Evolutionary conservation across 1,284 basidiomycete genomes (phyloP), one percentile per base, ranked within the genome.

Genomic region (Microbotryum violaceum): DNA sequence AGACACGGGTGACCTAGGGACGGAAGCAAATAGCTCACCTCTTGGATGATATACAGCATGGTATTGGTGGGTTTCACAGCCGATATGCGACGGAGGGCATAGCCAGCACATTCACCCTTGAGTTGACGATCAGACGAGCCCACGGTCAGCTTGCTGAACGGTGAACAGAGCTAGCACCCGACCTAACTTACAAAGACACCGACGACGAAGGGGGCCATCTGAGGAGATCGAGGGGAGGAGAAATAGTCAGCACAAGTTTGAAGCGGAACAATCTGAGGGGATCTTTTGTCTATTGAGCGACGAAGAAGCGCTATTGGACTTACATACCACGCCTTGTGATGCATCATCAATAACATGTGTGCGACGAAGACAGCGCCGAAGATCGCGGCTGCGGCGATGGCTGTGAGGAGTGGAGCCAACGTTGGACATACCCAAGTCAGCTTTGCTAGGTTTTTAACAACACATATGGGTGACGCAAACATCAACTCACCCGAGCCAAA

Each of bases 201-300:
- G 50, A 64, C 54, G 20, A 49, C 21, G 46, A 67, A 67, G 4
- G 66, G 66, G 23, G 58, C 57, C 60, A 64, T 64, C 61, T 66
- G 57, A 10, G 4, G 37, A 18, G 16, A 25, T 16, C 10, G 42
- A 10, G 10, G 8, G 31, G n/a, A 16, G 6, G 51, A 37, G 29
- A 33, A 21, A 6, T 3, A 20, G 16, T 52, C 33, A 52, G 37
- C 27, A 31, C 20, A 44, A 33, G 23, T n/a, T 42, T 25, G 18
- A 21, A 14, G 6, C 44, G 20, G 6, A 14, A 33, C n/a, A 12
- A 21, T n/a, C 5, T 10, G 4, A 12, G 21, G 8, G 25, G 20
- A 14, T 6, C 21, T 42, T 20, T 45, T 53, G 9, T 16, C 9
- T 52, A 18, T 18, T 21, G 27, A 6, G 27, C 27, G 5, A 33